phyloP scores from a whole-genome alignment of 2,329 filamentous ascomycete species.

The Clonostachys rosea region DNA sequence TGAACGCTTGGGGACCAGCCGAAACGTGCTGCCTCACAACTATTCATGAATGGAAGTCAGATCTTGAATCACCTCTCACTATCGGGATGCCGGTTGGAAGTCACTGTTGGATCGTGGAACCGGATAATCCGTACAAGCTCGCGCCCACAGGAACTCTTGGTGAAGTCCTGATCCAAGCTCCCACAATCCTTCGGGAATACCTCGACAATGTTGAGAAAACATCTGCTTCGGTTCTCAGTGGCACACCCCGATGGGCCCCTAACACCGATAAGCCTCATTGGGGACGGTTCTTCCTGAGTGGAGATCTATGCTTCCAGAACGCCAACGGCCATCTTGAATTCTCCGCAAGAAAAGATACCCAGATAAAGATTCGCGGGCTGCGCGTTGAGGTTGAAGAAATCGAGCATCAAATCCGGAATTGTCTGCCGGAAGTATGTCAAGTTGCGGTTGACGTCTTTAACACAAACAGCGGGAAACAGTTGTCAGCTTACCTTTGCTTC shows the following conservation, averaged over 20 bases:
- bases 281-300: slow-evolving; percentile 1
- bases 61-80: slow-evolving; percentile 1
- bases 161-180: slow-evolving; percentile 14
- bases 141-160: slow-evolving; percentile 6
- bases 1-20: slow-evolving; percentile 7
- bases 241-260: slow-evolving; percentile 3
- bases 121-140: slow-evolving; percentile 1
- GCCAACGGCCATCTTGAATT: slow-evolving; percentile 1
- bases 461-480: neutral
- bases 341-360: slow-evolving; percentile 2
- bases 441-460: slow-evolving; percentile 1
- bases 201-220: slow-evolving; percentile 25
- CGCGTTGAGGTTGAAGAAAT: slow-evolving; percentile 3
- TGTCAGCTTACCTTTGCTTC: slow-evolving; percentile 2
- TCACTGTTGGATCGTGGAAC: slow-evolving; percentile 7
- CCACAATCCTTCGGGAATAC: slow-evolving; percentile 39
- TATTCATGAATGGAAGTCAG: slow-evolving; percentile 2
- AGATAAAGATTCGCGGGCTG: slow-evolving; percentile 3
- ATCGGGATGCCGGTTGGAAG: slow-evolving; percentile 6
- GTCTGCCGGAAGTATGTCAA: neutral
- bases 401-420: neutral
- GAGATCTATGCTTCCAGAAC: slow-evolving; percentile 2
- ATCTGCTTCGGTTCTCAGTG: slow-evolving; percentile 7
- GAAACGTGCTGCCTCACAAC: slow-evolving; percentile 5
- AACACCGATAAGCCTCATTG: neutral